Percentiles rank a stretch among this genome's conserved stretches.
Evolutionary conservation across 1,284 basidiomycete species (phyloP).

Genomic region (Mrakiaceae sp.): DNA sequence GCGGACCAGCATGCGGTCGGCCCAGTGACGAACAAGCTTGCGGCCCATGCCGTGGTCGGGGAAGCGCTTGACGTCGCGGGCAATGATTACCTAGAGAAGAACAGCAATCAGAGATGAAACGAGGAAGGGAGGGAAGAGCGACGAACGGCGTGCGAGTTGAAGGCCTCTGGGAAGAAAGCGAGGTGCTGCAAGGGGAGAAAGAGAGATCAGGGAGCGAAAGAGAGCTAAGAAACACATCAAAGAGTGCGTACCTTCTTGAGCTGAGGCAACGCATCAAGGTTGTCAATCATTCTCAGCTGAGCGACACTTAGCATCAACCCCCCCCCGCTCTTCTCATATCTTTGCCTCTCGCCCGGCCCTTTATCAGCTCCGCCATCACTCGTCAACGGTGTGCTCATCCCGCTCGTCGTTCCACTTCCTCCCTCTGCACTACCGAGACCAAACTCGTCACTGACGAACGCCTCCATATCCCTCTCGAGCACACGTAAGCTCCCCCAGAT

Average conservation of each 20-base stretch:
- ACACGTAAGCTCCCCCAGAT: constrained; percentile 1
- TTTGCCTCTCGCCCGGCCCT: neutral
- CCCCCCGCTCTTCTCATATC: neutral
- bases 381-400: no score
- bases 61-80: constrained; percentile 4
- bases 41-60: constrained; percentile 10
- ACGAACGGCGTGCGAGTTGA: constrained; percentile 4
- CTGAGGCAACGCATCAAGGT: constrained; percentile 1
- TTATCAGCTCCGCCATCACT: neutral
- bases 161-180: constrained; percentile 9
- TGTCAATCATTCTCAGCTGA: neutral
- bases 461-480: constrained; percentile 3
- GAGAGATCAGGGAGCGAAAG: neutral
- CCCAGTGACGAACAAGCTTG: neutral
- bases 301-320: neutral
- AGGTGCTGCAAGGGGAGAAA: constrained; percentile 1
- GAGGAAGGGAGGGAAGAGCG: neutral
- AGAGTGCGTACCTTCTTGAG: neutral
- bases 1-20: neutral
- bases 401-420: neutral
- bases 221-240: neutral
- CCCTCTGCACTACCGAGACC: neutral
- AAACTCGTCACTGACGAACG: neutral
- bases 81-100: neutral
- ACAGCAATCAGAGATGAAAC: neutral